phyloP scores from a whole-genome alignment of 495 filamentous ascomycete genomes.

The Rhypophila decipiens region DNA sequence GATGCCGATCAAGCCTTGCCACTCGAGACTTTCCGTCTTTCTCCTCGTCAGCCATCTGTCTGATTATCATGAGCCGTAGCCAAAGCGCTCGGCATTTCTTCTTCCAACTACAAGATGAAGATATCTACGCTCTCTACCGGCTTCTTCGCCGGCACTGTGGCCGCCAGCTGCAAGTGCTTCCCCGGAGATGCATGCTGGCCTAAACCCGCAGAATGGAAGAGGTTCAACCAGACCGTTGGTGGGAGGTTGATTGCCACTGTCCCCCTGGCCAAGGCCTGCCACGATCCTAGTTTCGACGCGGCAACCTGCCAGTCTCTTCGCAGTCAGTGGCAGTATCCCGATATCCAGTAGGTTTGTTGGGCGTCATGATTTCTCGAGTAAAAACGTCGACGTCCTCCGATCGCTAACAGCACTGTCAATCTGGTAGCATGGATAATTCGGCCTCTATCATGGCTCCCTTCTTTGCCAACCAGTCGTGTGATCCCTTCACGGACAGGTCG shows the following conservation, averaged over 20 bases:
- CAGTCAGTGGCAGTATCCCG: slow-evolving; percentile 22
- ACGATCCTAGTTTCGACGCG: slow-evolving; percentile 26
- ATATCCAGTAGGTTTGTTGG: slow-evolving; percentile 29
- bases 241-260: slow-evolving; percentile 44
- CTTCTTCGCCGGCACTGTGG: slow-evolving; percentile 10
- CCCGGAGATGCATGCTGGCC: slow-evolving; percentile 49
- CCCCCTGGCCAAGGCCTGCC: slow-evolving; percentile 46
- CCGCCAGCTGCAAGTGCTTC: slow-evolving; percentile 43
- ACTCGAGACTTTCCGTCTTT: too few species aligned
- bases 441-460: slow-evolving; percentile 39
- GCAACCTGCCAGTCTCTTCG: slow-evolving; percentile 15
- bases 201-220: slow-evolving; percentile 28
- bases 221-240: slow-evolving; percentile 37
- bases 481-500: slow-evolving; percentile 18
- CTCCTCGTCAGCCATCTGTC: too few species aligned
- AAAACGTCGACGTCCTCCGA: neutral
- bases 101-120: slow-evolving; percentile 24
- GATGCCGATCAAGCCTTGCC: too few species aligned
- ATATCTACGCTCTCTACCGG: slow-evolving; percentile 7
- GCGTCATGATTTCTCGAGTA: too few species aligned
- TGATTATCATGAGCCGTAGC: too few species aligned
- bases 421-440: slow-evolving; percentile 35
- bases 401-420: too few species aligned
- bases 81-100: too few species aligned
- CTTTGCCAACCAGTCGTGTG: slow-evolving; percentile 39